Conservation (phyloP, 1,284 basidiomycete species). For the Chalciporus sp. region DNA sequence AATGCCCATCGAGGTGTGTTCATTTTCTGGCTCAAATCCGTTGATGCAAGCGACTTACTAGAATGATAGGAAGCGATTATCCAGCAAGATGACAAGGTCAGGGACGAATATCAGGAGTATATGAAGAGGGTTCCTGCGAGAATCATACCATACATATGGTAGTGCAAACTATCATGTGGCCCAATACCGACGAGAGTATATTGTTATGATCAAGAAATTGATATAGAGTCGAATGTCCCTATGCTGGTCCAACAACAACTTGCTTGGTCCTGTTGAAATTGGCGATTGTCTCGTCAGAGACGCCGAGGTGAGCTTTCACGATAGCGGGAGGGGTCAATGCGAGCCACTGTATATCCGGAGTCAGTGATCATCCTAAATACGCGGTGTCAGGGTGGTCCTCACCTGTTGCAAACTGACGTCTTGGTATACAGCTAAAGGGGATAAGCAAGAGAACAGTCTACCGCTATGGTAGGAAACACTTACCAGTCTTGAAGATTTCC, state of each 20-base stretch:
- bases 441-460: neutral
- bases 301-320: constrained; percentile 61
- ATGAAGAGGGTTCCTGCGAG: constrained; percentile 33
- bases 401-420: constrained; percentile 68
- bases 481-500: constrained; percentile 65
- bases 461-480: neutral
- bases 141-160: constrained; percentile 39
- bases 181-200: too few relatives aligned
- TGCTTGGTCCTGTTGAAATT: constrained; percentile 57
- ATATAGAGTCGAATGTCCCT: too few relatives aligned
- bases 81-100: constrained; percentile 13
- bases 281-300: constrained; percentile 54
- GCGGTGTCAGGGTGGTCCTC: constrained; percentile 9
- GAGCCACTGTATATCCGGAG: constrained; percentile 52
- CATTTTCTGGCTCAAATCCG: neutral
- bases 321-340: constrained; percentile 63
- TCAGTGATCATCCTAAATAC: neutral
- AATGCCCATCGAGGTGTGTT: constrained; percentile 31
- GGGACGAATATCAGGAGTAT: constrained; percentile 32
- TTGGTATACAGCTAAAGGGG: constrained; percentile 41
- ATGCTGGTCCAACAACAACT: constrained; percentile 11
- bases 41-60: neutral
- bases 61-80: constrained; percentile 18
- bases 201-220: too few relatives aligned
- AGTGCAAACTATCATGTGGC: neutral